A percentile compares a stretch with the other conserved stretches of the same genome.
Conservation (phyloP, 805 yeast genomes). For the Saccharomyces kudriavzevii region DNA sequence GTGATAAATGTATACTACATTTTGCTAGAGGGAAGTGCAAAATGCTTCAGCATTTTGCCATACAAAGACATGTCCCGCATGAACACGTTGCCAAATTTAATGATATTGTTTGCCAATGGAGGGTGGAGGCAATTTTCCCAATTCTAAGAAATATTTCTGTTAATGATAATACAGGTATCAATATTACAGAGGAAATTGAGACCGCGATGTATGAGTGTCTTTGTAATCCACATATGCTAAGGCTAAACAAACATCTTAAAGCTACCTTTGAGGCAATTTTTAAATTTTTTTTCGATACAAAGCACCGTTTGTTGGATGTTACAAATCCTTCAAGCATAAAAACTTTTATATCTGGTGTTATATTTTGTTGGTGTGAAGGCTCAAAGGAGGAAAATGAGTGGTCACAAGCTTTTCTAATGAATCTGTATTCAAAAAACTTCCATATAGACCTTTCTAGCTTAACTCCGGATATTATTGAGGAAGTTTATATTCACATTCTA, state of each 20-base stretch:
- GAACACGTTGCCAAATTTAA: slow-evolving; percentile 32
- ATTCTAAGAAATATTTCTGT: slow-evolving; percentile 17
- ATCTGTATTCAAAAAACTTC: slow-evolving; percentile 10
- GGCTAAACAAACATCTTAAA: slow-evolving; percentile 33
- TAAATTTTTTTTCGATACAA: slow-evolving; percentile 22
- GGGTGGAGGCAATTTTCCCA: slow-evolving; percentile 22
- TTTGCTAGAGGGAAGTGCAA: slow-evolving; percentile 48
- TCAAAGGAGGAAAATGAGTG: slow-evolving; percentile 38
- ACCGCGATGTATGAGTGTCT: slow-evolving; percentile 40
- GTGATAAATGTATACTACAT: slow-evolving; percentile 45
- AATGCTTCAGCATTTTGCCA: slow-evolving; percentile 44
- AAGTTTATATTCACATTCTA: slow-evolving; percentile 44
- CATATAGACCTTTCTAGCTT: slow-evolving; percentile 15
- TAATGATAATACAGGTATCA: slow-evolving; percentile 15
- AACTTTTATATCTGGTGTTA: slow-evolving; percentile 40
- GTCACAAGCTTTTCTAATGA: slow-evolving; percentile 35
- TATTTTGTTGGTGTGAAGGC: slow-evolving; percentile 52
- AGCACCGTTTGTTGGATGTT: slow-evolving; percentile 24
- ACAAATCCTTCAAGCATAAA: slow-evolving; percentile 8
- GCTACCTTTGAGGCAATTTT: slow-evolving; percentile 33
- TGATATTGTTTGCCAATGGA: slow-evolving; percentile 32
- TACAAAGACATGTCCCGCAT: slow-evolving; percentile 42
- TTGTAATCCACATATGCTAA: slow-evolving; percentile 43
- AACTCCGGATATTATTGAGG: slow-evolving; percentile 42
- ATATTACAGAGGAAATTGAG: slow-evolving; percentile 19